Percentiles rank a stretch among this genome's conserved stretches.
Conservation (phyloP, 2,329 filamentous ascomycete genomes). For the Teratosphaeria destructans region DNA sequence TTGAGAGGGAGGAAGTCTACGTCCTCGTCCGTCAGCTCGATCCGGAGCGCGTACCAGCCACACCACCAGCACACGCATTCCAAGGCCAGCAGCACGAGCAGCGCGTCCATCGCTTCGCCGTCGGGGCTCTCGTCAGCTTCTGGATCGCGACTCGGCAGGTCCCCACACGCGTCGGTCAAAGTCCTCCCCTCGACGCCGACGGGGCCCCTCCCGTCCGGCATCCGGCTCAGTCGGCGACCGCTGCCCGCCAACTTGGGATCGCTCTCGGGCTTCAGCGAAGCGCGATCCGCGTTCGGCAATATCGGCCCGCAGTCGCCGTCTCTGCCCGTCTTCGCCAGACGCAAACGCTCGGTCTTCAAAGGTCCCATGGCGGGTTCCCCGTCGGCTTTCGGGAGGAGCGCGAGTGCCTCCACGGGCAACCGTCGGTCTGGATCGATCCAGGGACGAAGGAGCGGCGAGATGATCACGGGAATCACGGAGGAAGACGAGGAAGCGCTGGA, state of each 20-base stretch:
- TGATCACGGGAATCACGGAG: constrained; percentile 45
- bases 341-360: constrained; percentile 74
- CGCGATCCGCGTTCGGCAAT: constrained; percentile 11
- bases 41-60: constrained; percentile 81
- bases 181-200: constrained; percentile 88
- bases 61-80: constrained; percentile 63
- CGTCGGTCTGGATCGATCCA: constrained; percentile 46
- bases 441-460: constrained; percentile 61
- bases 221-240: constrained; percentile 48
- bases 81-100: constrained; percentile 71
- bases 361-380: constrained; percentile 54
- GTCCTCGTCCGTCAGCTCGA: constrained; percentile 85
- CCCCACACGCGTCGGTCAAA: constrained; percentile 84
- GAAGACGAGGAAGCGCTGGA: constrained; percentile 24
- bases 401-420: not conserved
- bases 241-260: constrained; percentile 22
- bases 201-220: constrained; percentile 68
- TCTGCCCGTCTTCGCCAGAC: constrained; percentile 63
- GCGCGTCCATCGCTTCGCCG: constrained; percentile 50
- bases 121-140: constrained; percentile 39
- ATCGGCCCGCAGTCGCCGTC: constrained; percentile 49
- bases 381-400: constrained; percentile 11
- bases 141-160: constrained; percentile 53
- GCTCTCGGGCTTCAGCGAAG: constrained; percentile 19
- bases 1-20: constrained; percentile 89